Evolutionary conservation across 257 asterid species (phyloP), one percentile per base, ranked within the genome.

Genomic region (Capsicum pubescens): DNA sequence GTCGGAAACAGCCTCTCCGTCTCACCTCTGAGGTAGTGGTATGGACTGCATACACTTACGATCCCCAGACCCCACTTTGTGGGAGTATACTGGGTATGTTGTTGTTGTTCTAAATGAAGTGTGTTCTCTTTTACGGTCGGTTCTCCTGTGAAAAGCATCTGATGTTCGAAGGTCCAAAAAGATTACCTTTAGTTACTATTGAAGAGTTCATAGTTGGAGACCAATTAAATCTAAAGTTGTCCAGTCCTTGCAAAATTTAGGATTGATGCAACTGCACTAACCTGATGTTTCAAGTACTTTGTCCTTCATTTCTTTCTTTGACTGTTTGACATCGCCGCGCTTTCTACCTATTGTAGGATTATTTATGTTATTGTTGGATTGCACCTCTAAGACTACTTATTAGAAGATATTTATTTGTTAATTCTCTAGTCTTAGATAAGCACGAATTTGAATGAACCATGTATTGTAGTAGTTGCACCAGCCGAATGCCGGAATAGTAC

Each of bases 261-360:
- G 70, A 63, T 63, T 63, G 70, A 11, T 63, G 70, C 12, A 26
- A 63, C 42, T 26, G 70, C 70, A 63, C 42, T 26, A 63, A 63
- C 17, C 9, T 63, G 11, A 63, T 63, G 9, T 63, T 63, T 63
- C 44, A 11, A 63, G 70, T 63, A 63, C 70, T 26, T 63, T 35
- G 50, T 67, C 74, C 50, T 67, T 36, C 50, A 35, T 67, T 35
- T 63, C 16, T 67, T 67, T 11, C 50, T 67, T 67, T 7, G 74
- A 67, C 21, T 36, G 50, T 14, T 13, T 54, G 15, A 54, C 15
- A 54, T 11, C 12, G 8, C 13, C 42, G 55, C 42, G 55, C 15
- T 69, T 69, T 74, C 80, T 74, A 74, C 80, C 16, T 66, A 14
- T 63, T 50, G 42, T 74, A 74, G 50, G 44, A 50, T 74, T 74